Conservation (phyloP, 176 grass and related monocot genomes). For the Carex parvula region DNA sequence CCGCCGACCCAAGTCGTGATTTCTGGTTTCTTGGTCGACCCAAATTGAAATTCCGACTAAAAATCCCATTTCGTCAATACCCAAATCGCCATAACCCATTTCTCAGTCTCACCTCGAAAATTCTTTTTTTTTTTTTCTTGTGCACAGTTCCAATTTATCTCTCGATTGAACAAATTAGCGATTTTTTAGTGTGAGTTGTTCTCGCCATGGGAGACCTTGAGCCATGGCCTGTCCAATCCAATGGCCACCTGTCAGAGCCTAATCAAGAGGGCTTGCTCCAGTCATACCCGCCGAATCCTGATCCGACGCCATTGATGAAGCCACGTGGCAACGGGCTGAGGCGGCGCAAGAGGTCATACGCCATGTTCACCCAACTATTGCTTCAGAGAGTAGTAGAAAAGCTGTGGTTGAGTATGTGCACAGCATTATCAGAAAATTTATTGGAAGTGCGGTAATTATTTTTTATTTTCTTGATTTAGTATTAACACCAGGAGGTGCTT, state of each 20-base stretch:
- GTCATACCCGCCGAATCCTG: slow-evolving; percentile 36
- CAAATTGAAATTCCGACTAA: background rate
- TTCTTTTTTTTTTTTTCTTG: background rate
- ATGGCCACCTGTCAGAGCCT: slow-evolving; percentile 23
- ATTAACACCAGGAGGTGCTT: background rate
- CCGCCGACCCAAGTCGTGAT: slow-evolving; percentile 24
- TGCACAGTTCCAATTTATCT: background rate
- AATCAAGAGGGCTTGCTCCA: background rate
- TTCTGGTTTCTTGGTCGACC: background rate
- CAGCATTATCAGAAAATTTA: slow-evolving; percentile 36
- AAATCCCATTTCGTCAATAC: background rate
- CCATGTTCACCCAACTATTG: slow-evolving; percentile 60
- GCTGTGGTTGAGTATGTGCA: slow-evolving; percentile 68
- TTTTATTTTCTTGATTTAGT: slow-evolving; percentile 5
- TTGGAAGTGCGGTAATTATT: slow-evolving; percentile 43
- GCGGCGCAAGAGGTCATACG: slow-evolving; percentile 42
- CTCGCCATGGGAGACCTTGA: slow-evolving; percentile 64
- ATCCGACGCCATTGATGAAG: slow-evolving; percentile 44
- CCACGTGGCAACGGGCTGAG: slow-evolving; percentile 58
- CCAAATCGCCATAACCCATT: background rate
- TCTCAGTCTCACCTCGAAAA: background rate
- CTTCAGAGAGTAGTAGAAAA: slow-evolving; percentile 59
- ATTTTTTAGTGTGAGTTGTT: slow-evolving; percentile 11
- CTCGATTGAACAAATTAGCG: background rate
- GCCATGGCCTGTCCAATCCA: slow-evolving; percentile 34